phyloP scores from a whole-genome alignment of 768 basidiomycete species.

The Lepiota venenata region DNA sequence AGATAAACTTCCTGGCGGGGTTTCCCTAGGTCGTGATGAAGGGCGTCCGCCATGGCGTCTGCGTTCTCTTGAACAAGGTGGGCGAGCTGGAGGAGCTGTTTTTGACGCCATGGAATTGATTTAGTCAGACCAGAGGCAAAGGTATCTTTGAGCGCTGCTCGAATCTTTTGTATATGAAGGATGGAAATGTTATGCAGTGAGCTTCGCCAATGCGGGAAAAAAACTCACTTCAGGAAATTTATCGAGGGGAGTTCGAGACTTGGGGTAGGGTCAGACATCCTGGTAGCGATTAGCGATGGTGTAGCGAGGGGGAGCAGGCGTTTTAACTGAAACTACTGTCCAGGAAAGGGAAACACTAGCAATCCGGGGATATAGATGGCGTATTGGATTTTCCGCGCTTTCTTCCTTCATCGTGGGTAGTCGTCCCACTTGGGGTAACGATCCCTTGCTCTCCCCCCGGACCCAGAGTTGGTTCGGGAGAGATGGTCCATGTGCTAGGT shows the following conservation, averaged over 20 bases:
- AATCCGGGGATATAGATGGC: too few species aligned
- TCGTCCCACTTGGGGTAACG: too few species aligned
- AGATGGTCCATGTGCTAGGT: too few species aligned
- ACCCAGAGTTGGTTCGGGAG: too few species aligned
- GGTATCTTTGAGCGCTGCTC: not conserved
- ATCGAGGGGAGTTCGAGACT: not conserved
- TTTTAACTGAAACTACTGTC: too few species aligned
- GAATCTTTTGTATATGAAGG: not conserved
- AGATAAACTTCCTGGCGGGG: constrained; percentile 39
- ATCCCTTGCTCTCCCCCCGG: too few species aligned
- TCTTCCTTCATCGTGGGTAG: too few species aligned
- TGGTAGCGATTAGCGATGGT: not conserved
- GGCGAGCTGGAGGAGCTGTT: constrained; percentile 63
- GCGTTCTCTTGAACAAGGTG: constrained; percentile 61
- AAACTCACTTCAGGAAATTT: not conserved
- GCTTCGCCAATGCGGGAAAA: not conserved
- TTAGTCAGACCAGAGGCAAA: constrained; percentile 11
- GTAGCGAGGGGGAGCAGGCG: too few species aligned
- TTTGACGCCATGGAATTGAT: constrained; percentile 55
- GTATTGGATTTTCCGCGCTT: too few species aligned
- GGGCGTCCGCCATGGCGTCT: constrained; percentile 45
- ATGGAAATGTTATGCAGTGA: not conserved
- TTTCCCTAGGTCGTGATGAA: constrained; percentile 46
- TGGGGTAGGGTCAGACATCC: not conserved
- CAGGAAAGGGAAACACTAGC: too few species aligned